Evolutionary conservation across 306 rosid genomes (phyloP), one percentile per base, ranked within the genome.

Genomic region (Hippophae gyantsensis): DNA sequence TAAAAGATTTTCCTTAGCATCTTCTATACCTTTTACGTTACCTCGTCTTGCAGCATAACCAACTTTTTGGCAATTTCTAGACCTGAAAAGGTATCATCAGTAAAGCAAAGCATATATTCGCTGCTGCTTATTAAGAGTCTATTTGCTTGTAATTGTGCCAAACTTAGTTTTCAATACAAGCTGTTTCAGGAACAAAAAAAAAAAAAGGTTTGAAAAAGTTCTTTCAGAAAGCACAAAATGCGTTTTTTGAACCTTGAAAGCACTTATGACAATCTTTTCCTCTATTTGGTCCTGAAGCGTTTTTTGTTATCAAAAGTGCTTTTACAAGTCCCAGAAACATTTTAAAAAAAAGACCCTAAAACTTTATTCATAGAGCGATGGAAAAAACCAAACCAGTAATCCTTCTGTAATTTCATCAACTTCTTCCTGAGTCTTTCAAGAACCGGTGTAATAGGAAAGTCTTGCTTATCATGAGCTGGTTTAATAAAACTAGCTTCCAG

Each of bases 401-500:
- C 67, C 72, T 85, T 92, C 69, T 92, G 96, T 95, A 84, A 78
- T 64, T 68, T 74, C 58, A 83, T 7, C 64, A 92, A 68, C 26
- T 81, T 74, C 9, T 70, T 42, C 78, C 88, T 96, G 64, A 88
- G 86, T 73, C 96, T 92, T 23, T 87, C 69, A 42, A 92, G 78
- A 58, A 85, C 95, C 44, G 73, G 71, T 48, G 99, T 92, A 38
- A 89, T 82, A 83, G 88, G 96, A 80, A 92, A 92, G 50, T 93
- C 93, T 67, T 85, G 96, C 80, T 92, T 92, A 60, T 92, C 96
- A 58, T 92, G 99, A 53, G 99, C 93, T 43, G 99, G 96, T 75
- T 88, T 96, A 57, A 92, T 90, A 77, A 92, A 92, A 76, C 83
- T 84, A 53, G 99, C 96, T 82, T 92, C 99, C 81, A 92, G 71